Evolutionary conservation across 108 stramenopile genomes (phyloP).

Genomic region (Skeletonema potamos): DNA sequence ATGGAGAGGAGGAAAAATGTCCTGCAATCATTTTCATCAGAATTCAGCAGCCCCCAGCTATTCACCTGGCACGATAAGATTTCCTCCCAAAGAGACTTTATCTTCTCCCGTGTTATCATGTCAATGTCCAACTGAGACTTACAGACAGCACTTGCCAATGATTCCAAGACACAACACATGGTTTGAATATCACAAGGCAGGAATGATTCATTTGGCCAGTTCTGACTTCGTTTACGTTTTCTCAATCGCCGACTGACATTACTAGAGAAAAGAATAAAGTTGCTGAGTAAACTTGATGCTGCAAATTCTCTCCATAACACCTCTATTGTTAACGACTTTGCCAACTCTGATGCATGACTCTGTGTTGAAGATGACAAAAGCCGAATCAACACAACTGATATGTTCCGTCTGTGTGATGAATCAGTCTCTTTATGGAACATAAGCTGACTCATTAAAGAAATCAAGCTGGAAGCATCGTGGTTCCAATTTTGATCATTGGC

Average conservation of each 20-base stretch:
- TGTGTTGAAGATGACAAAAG: conserved; percentile 17
- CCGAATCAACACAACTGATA: conserved; percentile 25
- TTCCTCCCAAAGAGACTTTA: conserved; percentile 24
- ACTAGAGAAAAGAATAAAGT: not conserved
- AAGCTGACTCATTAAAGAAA: conserved; percentile 22
- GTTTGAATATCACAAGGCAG: not conserved
- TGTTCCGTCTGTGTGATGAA: conserved; percentile 20
- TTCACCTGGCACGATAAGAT: not conserved
- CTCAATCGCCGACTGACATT: not conserved
- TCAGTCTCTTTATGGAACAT: conserved; percentile 30
- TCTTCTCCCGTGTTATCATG: not conserved
- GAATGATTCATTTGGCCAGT: not conserved
- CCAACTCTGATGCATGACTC: not conserved
- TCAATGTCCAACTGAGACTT: conserved; percentile 2
- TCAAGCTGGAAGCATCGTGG: conserved; percentile 20
- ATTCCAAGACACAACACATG: conserved; percentile 14
- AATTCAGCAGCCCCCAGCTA: not conserved
- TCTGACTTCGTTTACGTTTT: conserved; percentile 21
- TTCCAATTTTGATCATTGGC: conserved; percentile 6
- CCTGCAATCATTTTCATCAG: not conserved
- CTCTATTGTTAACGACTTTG: conserved; percentile 9
- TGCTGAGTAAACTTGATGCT: conserved; percentile 2
- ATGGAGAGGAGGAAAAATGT: not conserved
- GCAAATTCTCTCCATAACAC: conserved; percentile 22
- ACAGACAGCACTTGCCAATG: conserved; percentile 11